Evolutionary conservation across 257 asterid species (phyloP).

Genomic region (Solanum verrucosum): DNA sequence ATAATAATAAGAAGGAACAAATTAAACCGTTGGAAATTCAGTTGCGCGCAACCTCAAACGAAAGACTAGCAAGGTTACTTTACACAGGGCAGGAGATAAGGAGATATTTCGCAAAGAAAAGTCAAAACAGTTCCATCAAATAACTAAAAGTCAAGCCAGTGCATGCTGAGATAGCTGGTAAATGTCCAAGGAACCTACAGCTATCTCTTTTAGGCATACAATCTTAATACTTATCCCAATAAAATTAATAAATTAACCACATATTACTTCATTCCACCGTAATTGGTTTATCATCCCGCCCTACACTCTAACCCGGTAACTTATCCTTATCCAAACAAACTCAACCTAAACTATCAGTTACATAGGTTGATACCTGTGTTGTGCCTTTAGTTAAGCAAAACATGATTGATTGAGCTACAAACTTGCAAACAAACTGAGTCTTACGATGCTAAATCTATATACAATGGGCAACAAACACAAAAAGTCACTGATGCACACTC

Average conservation of each 20-base stretch:
- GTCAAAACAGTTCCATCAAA: background rate
- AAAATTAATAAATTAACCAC: background rate
- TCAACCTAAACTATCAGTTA: background rate
- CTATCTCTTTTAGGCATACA: background rate
- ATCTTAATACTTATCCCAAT: background rate
- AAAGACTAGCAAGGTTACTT: background rate
- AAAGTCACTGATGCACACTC: background rate
- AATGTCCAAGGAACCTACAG: background rate
- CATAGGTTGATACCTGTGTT: background rate
- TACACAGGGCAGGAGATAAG: background rate
- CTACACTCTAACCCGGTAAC: background rate
- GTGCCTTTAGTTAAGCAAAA: background rate
- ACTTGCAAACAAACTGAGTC: background rate
- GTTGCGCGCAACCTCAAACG: background rate
- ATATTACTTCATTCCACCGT: background rate
- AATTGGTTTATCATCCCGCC: background rate
- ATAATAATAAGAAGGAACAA: background rate
- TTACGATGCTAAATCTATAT: background rate
- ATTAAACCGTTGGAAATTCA: background rate
- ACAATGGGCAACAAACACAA: background rate
- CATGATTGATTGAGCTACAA: background rate
- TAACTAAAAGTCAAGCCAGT: background rate
- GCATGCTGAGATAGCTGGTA: background rate
- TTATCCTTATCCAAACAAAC: background rate
- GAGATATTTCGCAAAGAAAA: background rate